Base-by-base conservation (phyloP, 2,329 filamentous ascomycete genomes). In the Alternaria infectoria region DNA sequence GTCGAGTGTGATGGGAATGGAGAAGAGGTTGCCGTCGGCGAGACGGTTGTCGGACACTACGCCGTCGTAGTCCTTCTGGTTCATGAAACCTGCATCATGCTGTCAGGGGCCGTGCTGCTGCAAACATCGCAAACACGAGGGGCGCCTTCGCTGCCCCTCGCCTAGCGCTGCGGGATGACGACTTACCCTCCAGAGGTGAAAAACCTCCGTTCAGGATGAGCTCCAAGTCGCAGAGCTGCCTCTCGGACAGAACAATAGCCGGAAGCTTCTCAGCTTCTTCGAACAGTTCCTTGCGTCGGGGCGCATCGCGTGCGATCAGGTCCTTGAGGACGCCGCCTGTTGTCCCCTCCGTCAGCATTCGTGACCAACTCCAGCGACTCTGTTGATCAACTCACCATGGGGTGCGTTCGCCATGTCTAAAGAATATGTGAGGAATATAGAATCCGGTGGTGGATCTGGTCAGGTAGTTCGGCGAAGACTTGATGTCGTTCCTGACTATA, bases 121-220 rank as follows among this genome's bases (percentile, higher is more conserved):
- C 69, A 74, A 72, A 73, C 70, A 62, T 9, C 46, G 25, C 73
- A 74, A 76, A 74, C 72, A 62, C 57, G 74, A 67, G 75, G 73
- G 76, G 75, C 50, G 26, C 8, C 13, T 15, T n/a, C 23, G 9
- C 17, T 54, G 61, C 61, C 61, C 61, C 61, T 61, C 62, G 49
- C 54, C 49, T 51, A 62, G 45, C 54, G 59, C 62, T 17, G 47
- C 44, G 51, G 23, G 47, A 70, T 67, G 65, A 72, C 65, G 64
- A 75, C 69, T 86, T 89, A 96, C 94, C 96, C 89, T 99, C 95
- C 44, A 99, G 89, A 63, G 96, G 96, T 69, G 94, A 97, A 86
- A 99, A 99, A 70, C 96, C 96, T 80, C 96, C 96, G 82, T 93
- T 98, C 82, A 99, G 90, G 78, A 99, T 93, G 83, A 99, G 84